Evolutionary conservation across 176 grass and related monocot species (phyloP), one percentile per base, ranked within the genome.

Genomic region (Musa troglodytarum): DNA sequence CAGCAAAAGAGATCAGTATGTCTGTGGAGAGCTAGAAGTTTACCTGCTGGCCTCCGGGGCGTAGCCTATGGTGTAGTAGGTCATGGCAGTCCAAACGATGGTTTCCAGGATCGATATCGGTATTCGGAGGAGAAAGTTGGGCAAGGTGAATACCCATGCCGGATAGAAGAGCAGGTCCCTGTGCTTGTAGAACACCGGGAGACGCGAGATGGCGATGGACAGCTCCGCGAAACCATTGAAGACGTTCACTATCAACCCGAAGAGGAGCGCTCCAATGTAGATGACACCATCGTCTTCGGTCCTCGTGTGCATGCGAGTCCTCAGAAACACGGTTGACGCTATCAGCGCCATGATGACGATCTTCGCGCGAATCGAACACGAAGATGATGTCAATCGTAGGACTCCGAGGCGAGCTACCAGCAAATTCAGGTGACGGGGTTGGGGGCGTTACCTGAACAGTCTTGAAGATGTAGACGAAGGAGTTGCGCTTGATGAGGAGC

Each of bases 191-290:
- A 99, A 99, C 72, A 99, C 95, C 3, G 88, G 95, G 57, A 99
- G 87, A 69, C 95, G 85, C 73, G 85, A 85, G 52, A 99, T 89
- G 62, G 86, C 71, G n/a, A 99, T 78, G 25, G 95, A 79, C 59
- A 99, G 88, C 88, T 99, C 95, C 59, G 95, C 86, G 72, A 99
- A 87, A 53, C 95, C 95, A 81, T 99, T 99, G 85, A 99, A 99
- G 88, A 89, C 87, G 79, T 99, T 99, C 68, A 94, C 86, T 49
- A 99, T 87, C 70, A 99, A 53, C 19, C 76, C 78, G 68, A 94
- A 92, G 17, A 99, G 84, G 15, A 99, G 85, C 9, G 95, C 95
- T 66, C 95, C 95, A 23, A 94, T 77, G 84, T 87, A 99, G 29
- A 94, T 53, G 77, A 86, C 43, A 10, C 88, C 95, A 63, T 99